Evolutionary conservation across 176 grass and related monocot genomes (phyloP), one percentile per base, ranked within the genome.

Genomic region (Elymus sibiricus): DNA sequence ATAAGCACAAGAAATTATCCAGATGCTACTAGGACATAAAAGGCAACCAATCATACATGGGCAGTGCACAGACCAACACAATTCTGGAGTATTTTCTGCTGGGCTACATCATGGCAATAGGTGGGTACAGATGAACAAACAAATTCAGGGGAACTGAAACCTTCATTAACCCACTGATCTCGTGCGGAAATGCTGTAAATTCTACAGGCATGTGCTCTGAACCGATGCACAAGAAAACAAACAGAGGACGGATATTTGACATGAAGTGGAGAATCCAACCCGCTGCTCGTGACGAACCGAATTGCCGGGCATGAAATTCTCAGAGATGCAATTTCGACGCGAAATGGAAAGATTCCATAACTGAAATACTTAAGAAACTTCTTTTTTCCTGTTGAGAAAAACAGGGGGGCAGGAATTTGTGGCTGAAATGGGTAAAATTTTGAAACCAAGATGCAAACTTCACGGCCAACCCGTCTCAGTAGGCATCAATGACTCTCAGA

Each of bases 361-460:
- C 9, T 51, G 77, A 70, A 76, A 70, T 49, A 29, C 29, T 29
- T 29, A 17, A 34, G 22, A 32, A 25, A 0, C 5, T 6, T 21
- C 21, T 21, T 55, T 56, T 53, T 21, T 11, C 2, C 2, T 21
- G 6, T 56, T 56, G 10, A 8, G 21, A 73, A 47, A 19, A 47
- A 74, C 43, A 42, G 44, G 70, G 70, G 11, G 70, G n/a, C 40
- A 46, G 70, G 46, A 15, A 16, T 0, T 49, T 2, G 22, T 35
- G 6, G 37, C 4, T 51, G 77, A 69, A 69, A 74, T 28, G 8
- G 61, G 27, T 49, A 68, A 51, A 74, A 62, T 21, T 59, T 40
- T 76, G 25, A 11, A 83, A 27, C 53, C 40, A 87, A 86, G 82
- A 73, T 55, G 28, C 84, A 40, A 82, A 86, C 32, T 92, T 78